Evolutionary conservation across 257 asterid genomes (phyloP).

Genomic region (Lithospermum erythrorhizon): DNA sequence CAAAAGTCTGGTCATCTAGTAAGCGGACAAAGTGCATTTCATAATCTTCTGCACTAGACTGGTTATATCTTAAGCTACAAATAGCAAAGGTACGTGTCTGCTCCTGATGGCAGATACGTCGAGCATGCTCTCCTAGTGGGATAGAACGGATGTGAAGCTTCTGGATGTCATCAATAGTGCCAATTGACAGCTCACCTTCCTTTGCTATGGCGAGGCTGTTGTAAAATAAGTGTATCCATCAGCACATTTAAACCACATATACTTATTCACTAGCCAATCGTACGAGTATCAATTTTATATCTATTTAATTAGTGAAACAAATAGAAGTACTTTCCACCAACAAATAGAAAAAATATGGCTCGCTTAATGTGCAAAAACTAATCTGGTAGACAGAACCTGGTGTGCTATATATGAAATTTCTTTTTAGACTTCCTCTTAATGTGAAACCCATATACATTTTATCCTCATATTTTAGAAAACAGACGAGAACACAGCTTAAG

Average conservation of each 20-base stretch:
- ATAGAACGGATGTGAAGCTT: conserved; percentile 95
- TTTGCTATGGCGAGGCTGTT: conserved; percentile 93
- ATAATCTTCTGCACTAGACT: conserved; percentile 56
- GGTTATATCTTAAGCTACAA: conserved; percentile 71
- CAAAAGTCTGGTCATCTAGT: conserved; percentile 93
- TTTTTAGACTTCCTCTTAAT: too few relatives aligned
- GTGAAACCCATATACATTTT: too few relatives aligned
- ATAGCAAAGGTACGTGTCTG: conserved; percentile 87
- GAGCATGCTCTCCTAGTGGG: conserved; percentile 95
- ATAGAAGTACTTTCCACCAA: not conserved
- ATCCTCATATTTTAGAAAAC: too few relatives aligned
- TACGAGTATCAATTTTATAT: too few relatives aligned
- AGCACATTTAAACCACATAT: conserved; percentile 5
- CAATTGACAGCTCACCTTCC: conserved; percentile 94
- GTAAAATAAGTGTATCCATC: conserved; percentile 11
- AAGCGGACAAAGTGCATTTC: conserved; percentile 81
- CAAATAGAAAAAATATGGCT: not conserved
- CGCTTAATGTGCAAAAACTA: not conserved
- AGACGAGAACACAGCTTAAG: not conserved
- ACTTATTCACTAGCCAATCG: not conserved
- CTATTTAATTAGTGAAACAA: not conserved
- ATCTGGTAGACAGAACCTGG: too few relatives aligned
- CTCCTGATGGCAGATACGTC: conserved; percentile 97
- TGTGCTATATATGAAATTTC: too few relatives aligned
- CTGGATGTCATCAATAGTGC: conserved; percentile 96